Percentiles rank a stretch among this genome's conserved stretches.
Evolutionary conservation across 1,284 basidiomycete species (phyloP).

Genomic region (Xerocomus nothofagi): DNA sequence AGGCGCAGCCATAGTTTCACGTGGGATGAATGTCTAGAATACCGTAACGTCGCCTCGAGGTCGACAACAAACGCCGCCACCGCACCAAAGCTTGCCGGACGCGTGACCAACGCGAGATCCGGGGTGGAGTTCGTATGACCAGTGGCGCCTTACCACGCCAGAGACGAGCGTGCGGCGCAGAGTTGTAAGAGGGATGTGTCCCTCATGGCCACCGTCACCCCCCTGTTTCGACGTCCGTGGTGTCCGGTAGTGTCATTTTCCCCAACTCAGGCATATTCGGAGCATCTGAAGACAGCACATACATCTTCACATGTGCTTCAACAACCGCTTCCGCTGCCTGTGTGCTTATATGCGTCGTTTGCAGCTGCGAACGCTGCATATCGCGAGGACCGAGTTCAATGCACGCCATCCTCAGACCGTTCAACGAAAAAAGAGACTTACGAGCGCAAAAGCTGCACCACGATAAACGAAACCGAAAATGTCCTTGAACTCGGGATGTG

Average conservation of each 20-base stretch:
- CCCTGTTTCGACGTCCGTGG: constrained; percentile 10
- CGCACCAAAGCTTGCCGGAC: neutral
- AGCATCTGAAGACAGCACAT: constrained; percentile 28
- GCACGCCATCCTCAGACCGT: neutral
- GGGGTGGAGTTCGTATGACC: neutral
- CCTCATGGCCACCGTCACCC: constrained; percentile 6
- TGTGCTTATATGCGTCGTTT: constrained; percentile 31
- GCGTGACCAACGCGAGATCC: constrained; percentile 9
- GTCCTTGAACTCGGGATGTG: constrained; percentile 63
- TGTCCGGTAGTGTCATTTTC: neutral
- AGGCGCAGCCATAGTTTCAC: neutral
- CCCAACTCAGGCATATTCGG: neutral
- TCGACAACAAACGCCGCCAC: constrained; percentile 5
- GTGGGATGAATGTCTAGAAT: neutral
- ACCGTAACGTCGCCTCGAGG: constrained; percentile 2
- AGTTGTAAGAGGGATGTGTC: neutral
- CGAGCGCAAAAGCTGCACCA: constrained; percentile 56
- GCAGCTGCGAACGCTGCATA: constrained; percentile 42
- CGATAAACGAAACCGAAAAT: constrained; percentile 52
- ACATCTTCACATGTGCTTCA: constrained; percentile 48
- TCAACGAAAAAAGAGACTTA: constrained; percentile 32
- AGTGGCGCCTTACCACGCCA: neutral
- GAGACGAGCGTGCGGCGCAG: neutral
- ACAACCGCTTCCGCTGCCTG: constrained; percentile 41
- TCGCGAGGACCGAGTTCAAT: neutral